These are phyloP conservation scores for Saccharomyces hybrid DNA, from an alignment of 1,139 yeast species.

Conservation along the genomic window DNA sequence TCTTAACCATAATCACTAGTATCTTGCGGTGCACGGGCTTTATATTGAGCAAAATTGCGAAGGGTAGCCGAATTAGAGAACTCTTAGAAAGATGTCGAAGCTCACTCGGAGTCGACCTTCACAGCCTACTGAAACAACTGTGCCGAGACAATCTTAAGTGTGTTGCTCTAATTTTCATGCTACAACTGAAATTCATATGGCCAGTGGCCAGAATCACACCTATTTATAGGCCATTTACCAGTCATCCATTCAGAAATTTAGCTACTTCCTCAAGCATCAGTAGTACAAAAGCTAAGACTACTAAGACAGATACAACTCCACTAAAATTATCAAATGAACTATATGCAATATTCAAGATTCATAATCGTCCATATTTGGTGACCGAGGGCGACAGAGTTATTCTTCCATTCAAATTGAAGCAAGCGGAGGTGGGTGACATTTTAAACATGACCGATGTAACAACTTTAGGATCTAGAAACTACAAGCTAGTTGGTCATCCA, in stretches of 20 bases:
- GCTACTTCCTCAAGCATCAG: conserved; percentile 1
- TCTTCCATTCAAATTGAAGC: conserved; percentile 68
- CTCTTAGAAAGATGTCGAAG: neutral
- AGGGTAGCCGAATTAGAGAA: neutral
- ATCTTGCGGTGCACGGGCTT: neutral
- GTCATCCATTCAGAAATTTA: neutral
- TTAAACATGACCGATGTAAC: conserved; percentile 67
- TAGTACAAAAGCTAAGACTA: neutral
- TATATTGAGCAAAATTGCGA: neutral
- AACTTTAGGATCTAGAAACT: conserved; percentile 79
- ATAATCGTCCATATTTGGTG: conserved; percentile 79
- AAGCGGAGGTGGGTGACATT: conserved; percentile 74
- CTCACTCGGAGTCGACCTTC: neutral
- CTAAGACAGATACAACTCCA: conserved; percentile 40
- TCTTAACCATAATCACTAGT: neutral
- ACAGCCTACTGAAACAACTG: neutral
- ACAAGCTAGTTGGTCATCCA: conserved; percentile 53
- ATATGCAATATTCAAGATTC: conserved; percentile 77
- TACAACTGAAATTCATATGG: neutral
- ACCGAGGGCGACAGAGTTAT: conserved; percentile 83
- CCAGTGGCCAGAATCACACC: neutral
- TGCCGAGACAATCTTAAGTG: neutral
- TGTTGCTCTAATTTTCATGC: neutral
- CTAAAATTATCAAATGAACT: conserved; percentile 60
- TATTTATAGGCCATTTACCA: neutral